These are phyloP conservation scores for Larix kaempferi DNA, from an alignment of 75 land plant genomes.

Conservation along the genomic window DNA sequence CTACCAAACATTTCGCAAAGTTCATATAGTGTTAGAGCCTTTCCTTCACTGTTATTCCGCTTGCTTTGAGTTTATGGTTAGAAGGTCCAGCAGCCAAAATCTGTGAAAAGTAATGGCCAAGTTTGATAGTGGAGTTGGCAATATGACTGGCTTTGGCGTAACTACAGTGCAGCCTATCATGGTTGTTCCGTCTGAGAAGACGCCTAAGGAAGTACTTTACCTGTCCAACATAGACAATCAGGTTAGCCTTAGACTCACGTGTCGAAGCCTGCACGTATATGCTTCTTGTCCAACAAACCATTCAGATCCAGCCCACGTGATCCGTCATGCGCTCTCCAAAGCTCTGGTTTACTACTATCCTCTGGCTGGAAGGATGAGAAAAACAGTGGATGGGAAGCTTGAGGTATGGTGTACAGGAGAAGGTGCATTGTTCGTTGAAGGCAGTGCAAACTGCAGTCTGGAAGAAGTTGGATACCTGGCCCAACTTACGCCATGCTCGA, in stretches of 20 bases:
- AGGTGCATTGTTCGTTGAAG: conserved; percentile 88
- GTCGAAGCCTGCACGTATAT: conserved; percentile 41
- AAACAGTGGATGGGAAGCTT: conserved; percentile 66
- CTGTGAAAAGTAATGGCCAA: too few species aligned
- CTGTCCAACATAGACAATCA: conserved; percentile 75
- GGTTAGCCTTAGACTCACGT: conserved; percentile 52
- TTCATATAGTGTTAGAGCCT: too few species aligned
- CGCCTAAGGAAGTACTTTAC: conserved; percentile 61
- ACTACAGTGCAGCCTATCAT: conserved; percentile 40
- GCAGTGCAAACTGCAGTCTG: conserved; percentile 49
- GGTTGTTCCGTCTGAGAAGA: conserved; percentile 57
- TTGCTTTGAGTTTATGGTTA: too few species aligned
- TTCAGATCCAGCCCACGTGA: conserved; percentile 40
- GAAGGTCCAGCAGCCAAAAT: too few species aligned
- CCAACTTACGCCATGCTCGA: conserved; percentile 57
- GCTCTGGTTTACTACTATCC: conserved; percentile 72
- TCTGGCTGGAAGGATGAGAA: conserved; percentile 77
- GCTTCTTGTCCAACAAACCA: conserved; percentile 29
- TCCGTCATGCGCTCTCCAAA: conserved; percentile 54
- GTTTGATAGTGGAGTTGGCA: too few species aligned
- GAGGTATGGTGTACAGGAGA: conserved; percentile 67
- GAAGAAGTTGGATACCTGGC: conserved; percentile 65
- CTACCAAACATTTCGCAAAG: too few species aligned
- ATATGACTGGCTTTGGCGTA: neutral
- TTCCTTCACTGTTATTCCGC: too few species aligned